These are phyloP conservation scores for Boeremia exigua DNA, from an alignment of 2,329 filamentous ascomycete genomes.

Conservation along the genomic window DNA sequence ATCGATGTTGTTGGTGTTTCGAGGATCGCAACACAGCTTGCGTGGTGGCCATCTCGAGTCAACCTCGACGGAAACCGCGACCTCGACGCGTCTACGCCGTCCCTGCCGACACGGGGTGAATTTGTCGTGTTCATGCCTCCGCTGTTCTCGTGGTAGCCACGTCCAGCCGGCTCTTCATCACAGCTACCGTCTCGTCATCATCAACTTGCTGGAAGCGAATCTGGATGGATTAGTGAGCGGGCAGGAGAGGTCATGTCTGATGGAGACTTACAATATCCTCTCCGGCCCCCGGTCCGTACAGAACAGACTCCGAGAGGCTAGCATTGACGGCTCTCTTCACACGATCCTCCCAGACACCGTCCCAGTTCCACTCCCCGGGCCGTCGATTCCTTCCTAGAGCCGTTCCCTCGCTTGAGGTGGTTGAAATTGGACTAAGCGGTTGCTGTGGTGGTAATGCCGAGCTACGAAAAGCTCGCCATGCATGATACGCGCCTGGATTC, in stretches of 20 bases:
- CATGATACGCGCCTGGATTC: constrained; percentile 92
- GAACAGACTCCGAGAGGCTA: constrained; percentile 77
- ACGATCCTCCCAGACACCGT: constrained; percentile 92
- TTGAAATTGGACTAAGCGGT: constrained; percentile 36
- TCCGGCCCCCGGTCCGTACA: constrained; percentile 71
- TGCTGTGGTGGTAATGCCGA: constrained; percentile 40
- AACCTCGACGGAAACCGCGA: background rate
- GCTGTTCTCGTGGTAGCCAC: constrained; percentile 22
- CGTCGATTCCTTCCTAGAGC: constrained; percentile 59
- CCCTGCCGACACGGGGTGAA: background rate
- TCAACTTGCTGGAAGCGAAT: constrained; percentile 47
- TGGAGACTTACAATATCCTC: constrained; percentile 71
- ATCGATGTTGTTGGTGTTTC: constrained; percentile 2
- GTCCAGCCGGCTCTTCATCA: constrained; percentile 41
- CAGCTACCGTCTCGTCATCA: constrained; percentile 41
- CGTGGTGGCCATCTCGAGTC: background rate
- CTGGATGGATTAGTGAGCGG: constrained; percentile 21
- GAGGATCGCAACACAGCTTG: background rate
- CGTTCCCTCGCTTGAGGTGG: constrained; percentile 20
- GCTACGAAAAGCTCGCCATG: constrained; percentile 78
- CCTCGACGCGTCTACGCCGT: background rate
- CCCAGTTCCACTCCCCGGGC: constrained; percentile 95
- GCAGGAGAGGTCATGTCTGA: background rate
- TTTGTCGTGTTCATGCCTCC: constrained; percentile 13
- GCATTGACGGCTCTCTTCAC: constrained; percentile 79